Base-by-base conservation (phyloP, 2,329 filamentous ascomycete genomes). In the Pseudogymnoascus sp. region DNA sequence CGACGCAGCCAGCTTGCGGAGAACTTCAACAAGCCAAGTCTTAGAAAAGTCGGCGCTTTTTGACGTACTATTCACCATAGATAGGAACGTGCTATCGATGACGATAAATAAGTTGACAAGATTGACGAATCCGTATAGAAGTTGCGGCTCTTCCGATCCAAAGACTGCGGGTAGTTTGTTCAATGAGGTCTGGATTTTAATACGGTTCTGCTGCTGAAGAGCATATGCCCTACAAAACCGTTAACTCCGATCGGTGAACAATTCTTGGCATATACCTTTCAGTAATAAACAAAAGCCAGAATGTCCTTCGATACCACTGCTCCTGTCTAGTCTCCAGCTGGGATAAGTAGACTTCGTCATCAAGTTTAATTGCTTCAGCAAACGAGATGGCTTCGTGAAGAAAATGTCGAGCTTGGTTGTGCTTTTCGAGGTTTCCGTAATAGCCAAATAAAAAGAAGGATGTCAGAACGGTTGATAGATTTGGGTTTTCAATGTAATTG, bases 321-420 rank as follows among this genome's bases (percentile, higher is more conserved):
- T 56, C 49, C 28, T 56, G 49, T 12, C 49, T 56, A 18, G 49
- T 18, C 12, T 56, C 49, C 49, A 56, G n/a, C 12, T 56, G 49
- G 28, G 49, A 56, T 14, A 56, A 34, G 25, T 56, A 56, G 25
- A 34, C 16, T 31, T 74, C 72, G 49, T 74, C 72, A 1, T 74
- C 68, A 1, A 74, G 61, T 0, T 71, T 68, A 0, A 73, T 62
- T 0, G 70, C 63, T 34, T 74, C 72, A 0, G 74, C 65, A 12
- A 70, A 67, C 0, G 73, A 73, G 1, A 72, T 73, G 0, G 73
- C 63, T 60, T 74, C 72, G 25, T 71, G 65, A 0, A 75, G 38
- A 9, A 75, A 72, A 56, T 70, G 72, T 72, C 74, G 75, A 0
- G 74, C 72, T 0, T 71, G 67, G n/a, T 74, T 74, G 12, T 74